Evolutionary conservation across 257 asterid species (phyloP), one percentile per base, ranked within the genome.

Genomic region (Voacanga thouarsii): DNA sequence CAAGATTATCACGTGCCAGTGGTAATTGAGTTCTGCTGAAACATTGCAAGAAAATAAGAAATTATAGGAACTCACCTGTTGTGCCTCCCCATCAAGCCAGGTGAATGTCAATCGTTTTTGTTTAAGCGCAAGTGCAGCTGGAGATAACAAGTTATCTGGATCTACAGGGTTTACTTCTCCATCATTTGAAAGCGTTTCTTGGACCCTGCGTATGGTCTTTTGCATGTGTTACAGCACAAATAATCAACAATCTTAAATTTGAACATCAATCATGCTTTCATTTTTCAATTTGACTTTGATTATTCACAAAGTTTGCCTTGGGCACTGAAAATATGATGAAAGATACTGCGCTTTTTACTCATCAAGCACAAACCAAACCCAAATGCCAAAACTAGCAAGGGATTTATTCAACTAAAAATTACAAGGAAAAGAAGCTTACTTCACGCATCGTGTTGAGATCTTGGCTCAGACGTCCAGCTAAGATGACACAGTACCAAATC

Each of bases 71-170:
- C 88, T 88, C 78, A 96, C 99, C 19, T 89, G 84, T 83, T 96
- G 99, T 28, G 92, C 89, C 82, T 96, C 99, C 74, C 99, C 99
- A 61, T 96, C 99, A 69, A 96, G 94, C 99, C 99, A 96, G 70
- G 97, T 92, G 82, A 96, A 88, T 1, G 96, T 87, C 81, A 96
- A 83, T 44, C 99, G 90, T 82, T 87, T 93, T 83, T 93, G 89
- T 73, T 87, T 85, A 75, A 90, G 82, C 72, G 98, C 97, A 75
- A 77, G 56, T 63, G 83, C 87, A 55, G 94, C 97, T 63, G 91
- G 84, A 70, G 89, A 78, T 68, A 88, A 87, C 59, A 45, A 28
- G 47, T 80, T 68, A 65, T 92, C 94, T 82, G 88, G 85, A 85
- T 87, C 91, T 71, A 73, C 85, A 72, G 75, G 59, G 76, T 85